Evolutionary conservation across 2,329 filamentous ascomycete species (phyloP), one percentile per base, ranked within the genome.

Genomic region (Penicillium capsulatum): DNA sequence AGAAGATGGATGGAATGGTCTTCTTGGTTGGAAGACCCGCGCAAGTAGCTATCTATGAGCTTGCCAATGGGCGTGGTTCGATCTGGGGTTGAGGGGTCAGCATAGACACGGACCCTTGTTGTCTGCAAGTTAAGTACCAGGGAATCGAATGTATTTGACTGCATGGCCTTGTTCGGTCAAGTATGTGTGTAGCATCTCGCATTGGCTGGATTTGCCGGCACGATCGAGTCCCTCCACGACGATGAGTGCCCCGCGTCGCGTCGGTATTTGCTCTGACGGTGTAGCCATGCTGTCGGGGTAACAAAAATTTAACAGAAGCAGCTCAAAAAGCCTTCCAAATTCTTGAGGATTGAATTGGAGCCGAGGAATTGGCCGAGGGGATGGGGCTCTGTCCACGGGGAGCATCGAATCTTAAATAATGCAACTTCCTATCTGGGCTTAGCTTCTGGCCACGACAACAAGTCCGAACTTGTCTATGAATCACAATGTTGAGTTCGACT

Each of bases 171-270:
- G 59, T 4, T 63, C 57, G 38, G 72, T 61, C 3, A 87, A 69
- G 26, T 64, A 68, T 17, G 75, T 64, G 26, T 73, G 74, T 28
- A 96, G 71, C 31, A 80, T 68, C 55, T 82, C 76, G 53, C 87
- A 90, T 75, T 95, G 90, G 22, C 89, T 94, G 15, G 88, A 91
- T 74, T 96, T 96, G 40, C 90, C 90, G 30, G 89, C 88, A 49
- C 88, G 80, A 58, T 96, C 90, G 46, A 96, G 74, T 2, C 90
- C 90, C 69, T 96, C 90, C 40, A 95, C 79, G 3, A 91, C 84
- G 37, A 95, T 78, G 20, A 96, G 77, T 9, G 82, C 80, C 32
- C 89, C 89, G 32, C 83, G 42, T 17, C 38, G 32, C 38, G 27
- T 31, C 27, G 31, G 13, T 17, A 19, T n/a, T n/a, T 28, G 17